Base-by-base conservation (phyloP, 805 yeast genomes). In the Cyberlindnera bimundalis region DNA sequence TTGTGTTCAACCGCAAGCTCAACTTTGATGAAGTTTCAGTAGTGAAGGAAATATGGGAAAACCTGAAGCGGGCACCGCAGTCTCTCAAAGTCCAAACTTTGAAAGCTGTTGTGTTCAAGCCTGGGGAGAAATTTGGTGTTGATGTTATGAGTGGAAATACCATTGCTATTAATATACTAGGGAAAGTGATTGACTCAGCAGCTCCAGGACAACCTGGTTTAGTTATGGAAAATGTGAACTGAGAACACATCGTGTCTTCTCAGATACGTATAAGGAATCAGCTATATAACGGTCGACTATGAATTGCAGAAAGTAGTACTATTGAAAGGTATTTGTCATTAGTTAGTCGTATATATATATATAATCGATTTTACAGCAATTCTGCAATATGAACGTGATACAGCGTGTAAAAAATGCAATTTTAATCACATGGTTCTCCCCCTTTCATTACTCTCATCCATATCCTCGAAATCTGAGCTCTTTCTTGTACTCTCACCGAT, bases 161-260 rank as follows among this genome's bases (percentile, higher is more conserved):
- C 41, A 83, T 81, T 43, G 84, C 74, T 51, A 72, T 89, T 49
- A 73, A 80, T 27, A 51, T 58, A 40, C 67, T 74, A 39, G 76
- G 81, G 35, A 89, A 85, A 71, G 75, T 80, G 30, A 71, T 85
- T 45, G 96, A 86, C 50, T 73, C 73, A 47, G 90, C 98, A 20
- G 82, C 85, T 50, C 99, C 99, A 35, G 98, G 98, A 46, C 76
- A 77, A 52, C 98, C 99, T 28, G 97, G 96, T 56, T 79, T 91
- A 56, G 64, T 79, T 48, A 73, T 91, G 48, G 77, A 68, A 52
- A 90, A 90, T 64, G 58, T 82, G 19, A 7, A 24, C 8, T 14
- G 23, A 33, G 14, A 24, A 33, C 14, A 21, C 9, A 16, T 19
- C 7, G 18, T 29, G n/a, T 9, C 29, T 9, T 27, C 8, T 23